Base-by-base conservation (phyloP, 768 basidiomycete species). In the Boletus pseudo-olivaceus region DNA sequence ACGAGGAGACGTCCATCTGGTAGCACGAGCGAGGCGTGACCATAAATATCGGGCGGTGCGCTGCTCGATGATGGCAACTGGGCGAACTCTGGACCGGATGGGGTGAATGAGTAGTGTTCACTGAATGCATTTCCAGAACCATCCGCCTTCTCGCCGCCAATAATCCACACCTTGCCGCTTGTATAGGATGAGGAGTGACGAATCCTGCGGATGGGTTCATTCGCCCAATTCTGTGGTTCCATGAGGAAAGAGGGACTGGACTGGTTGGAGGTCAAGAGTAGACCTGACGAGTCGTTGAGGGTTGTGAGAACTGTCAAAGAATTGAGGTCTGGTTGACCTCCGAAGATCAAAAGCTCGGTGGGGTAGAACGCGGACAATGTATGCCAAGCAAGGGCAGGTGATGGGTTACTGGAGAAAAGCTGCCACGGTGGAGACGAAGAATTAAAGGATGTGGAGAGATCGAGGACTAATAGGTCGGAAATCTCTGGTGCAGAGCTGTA, bases 141-240 rank as follows among this genome's bases (percentile, higher is more conserved):
- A 67, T 96, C 93, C n/a, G 82, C 82, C 62, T 79, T 84, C 70
- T 88, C 80, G 8, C 93, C 93, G 4, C 93, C 93, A 43, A 88
- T 77, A 34, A 95, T 76, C 71, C 79, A 90, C 11, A 90, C 75
- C 42, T 74, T 71, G 7, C 84, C 85, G 7, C 72, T 70, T 1
- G 75, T 54, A 11, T 80, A 76, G 8, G 80, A 76, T 7, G 87
- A 70, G 8, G 88, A 78, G 64, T 94, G 90, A 61, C 85, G 82
- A n/a, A 90, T 84, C 43, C 92, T 82, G 30, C 92, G 79, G 51
- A 78, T 75, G 4, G 93, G 92, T 65, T 94, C 78, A 32, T 70
- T 71, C 5, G 73, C 83, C 85, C 87, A 89, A 12, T 74, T 74
- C 19, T 71, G 54, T 3, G 76, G 62, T 67, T 86, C 71, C 29